Evolutionary conservation across 768 basidiomycete genomes (phyloP).

Genomic region (Astraeus odoratus): DNA sequence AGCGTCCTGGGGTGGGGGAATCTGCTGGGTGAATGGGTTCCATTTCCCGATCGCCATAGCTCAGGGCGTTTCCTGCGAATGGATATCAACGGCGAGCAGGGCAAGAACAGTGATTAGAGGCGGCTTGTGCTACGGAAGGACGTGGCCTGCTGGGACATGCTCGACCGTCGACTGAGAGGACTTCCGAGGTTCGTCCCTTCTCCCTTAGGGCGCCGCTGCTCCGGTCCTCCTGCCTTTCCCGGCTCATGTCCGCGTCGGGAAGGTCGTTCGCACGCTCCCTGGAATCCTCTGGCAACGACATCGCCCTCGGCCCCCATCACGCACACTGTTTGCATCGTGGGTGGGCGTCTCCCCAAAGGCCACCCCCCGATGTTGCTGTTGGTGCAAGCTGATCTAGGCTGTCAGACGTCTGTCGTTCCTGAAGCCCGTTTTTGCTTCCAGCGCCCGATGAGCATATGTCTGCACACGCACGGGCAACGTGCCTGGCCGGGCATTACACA

Average conservation of each 20-base stretch:
- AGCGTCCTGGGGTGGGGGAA: slow-evolving; percentile 17
- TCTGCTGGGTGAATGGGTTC: slow-evolving; percentile 29
- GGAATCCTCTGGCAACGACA: too few relatives aligned
- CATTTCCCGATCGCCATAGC: slow-evolving; percentile 34
- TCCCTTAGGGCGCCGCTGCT: neutral
- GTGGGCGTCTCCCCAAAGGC: too few relatives aligned
- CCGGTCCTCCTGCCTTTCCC: neutral
- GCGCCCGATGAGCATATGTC: too few relatives aligned
- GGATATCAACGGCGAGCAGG: slow-evolving; percentile 1
- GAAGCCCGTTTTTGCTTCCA: too few relatives aligned
- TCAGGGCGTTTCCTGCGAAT: slow-evolving; percentile 4
- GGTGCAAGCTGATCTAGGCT: too few relatives aligned
- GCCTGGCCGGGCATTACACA: too few relatives aligned
- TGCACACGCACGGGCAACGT: too few relatives aligned
- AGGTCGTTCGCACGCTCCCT: neutral
- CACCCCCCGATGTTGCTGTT: too few relatives aligned
- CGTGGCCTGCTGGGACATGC: neutral
- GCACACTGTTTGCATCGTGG: too few relatives aligned
- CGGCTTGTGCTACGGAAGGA: slow-evolving; percentile 1
- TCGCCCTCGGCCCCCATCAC: too few relatives aligned
- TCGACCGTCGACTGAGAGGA: neutral
- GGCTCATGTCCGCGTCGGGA: neutral
- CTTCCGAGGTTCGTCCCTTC: neutral
- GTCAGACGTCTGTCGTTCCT: too few relatives aligned
- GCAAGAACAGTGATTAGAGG: slow-evolving; percentile 12